Evolutionary conservation across 768 basidiomycete genomes (phyloP).

Genomic region (Hypholoma fasciculare): DNA sequence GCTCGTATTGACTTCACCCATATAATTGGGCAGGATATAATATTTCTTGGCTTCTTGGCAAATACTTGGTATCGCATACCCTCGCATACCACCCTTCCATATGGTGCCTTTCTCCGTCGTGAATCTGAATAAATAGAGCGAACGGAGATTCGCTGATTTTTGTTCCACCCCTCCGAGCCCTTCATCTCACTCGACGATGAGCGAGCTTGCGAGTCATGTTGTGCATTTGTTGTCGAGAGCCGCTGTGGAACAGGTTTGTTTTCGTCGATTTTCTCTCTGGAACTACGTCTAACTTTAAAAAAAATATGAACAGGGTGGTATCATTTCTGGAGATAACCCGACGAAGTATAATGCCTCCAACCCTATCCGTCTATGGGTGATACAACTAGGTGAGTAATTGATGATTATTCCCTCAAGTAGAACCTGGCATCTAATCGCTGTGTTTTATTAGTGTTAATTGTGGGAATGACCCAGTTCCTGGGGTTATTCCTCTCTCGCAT

Average conservation of each 20-base stretch:
- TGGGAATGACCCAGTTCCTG: slow-evolving; percentile 75
- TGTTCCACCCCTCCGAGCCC: background rate
- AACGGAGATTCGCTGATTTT: no score
- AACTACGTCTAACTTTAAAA: background rate
- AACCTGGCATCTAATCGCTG: background rate
- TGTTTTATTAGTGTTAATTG: slow-evolving; percentile 65
- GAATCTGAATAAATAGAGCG: background rate
- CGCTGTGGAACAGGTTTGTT: background rate
- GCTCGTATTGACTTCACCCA: background rate
- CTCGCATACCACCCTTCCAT: background rate
- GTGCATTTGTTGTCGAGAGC: background rate
- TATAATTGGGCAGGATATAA: background rate
- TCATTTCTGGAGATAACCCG: slow-evolving; percentile 77
- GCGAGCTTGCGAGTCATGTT: background rate
- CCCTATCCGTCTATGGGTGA: slow-evolving; percentile 75
- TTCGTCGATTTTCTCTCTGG: background rate
- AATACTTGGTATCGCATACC: background rate
- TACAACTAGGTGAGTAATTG: slow-evolving; percentile 57
- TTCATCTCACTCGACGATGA: background rate
- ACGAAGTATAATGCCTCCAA: slow-evolving; percentile 56
- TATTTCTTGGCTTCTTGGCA: background rate
- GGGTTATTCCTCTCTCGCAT: slow-evolving; percentile 62
- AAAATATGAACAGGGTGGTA: slow-evolving; percentile 63
- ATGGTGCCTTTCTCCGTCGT: background rate
- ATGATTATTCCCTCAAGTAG: no score